phyloP scores from a whole-genome alignment of 2,329 filamentous ascomycete species.

The Fusarium buharicum region DNA sequence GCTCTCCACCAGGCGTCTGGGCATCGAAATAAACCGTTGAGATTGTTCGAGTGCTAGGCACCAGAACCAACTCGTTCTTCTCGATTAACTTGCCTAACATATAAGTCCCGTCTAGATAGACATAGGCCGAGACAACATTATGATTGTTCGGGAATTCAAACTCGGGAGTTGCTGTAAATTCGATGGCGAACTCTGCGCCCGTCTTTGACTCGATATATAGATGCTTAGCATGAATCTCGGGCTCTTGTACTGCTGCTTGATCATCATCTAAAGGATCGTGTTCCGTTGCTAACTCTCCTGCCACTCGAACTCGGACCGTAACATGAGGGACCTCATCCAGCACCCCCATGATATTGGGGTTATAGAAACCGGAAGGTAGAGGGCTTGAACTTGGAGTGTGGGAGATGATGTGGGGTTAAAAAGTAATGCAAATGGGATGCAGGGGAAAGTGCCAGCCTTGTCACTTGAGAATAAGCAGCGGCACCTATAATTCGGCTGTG shows the following conservation, averaged over 20 bases:
- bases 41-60: neutral
- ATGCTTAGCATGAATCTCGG: neutral
- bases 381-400: neutral
- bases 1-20: neutral
- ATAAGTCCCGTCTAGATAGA: constrained; percentile 34
- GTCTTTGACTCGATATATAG: constrained; percentile 44
- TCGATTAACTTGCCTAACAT: too few species aligned
- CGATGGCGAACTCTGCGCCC: constrained; percentile 31
- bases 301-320: constrained; percentile 30
- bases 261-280: constrained; percentile 18
- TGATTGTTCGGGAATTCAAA: neutral
- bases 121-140: fast-evolving
- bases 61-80: too few species aligned
- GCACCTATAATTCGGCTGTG: neutral
- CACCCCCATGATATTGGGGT: constrained; percentile 36
- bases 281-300: constrained; percentile 36
- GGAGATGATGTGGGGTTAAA: neutral
- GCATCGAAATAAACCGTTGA: too few species aligned
- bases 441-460: neutral
- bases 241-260: neutral
- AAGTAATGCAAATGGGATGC: neutral
- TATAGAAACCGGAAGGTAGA: too few species aligned
- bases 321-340: constrained; percentile 29
- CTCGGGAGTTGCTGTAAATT: neutral
- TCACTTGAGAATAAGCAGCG: neutral